Conservation (phyloP, 345 rosid genomes). For the Triadica sebifera region DNA sequence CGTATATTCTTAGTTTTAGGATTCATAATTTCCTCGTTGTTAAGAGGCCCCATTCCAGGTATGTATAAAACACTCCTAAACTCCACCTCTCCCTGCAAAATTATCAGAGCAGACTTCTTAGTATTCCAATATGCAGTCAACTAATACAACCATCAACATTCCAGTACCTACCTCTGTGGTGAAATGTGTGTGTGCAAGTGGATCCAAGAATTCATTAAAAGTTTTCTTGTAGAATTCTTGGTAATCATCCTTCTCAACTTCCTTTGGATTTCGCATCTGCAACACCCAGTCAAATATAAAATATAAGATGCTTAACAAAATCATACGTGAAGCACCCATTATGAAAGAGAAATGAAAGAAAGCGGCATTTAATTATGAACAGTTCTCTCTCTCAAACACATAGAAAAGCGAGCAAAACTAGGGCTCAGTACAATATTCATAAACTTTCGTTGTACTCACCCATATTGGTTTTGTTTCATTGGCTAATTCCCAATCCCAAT, state of each 20-base stretch:
- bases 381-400: background rate
- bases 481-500: constrained; percentile 97
- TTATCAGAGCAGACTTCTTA: constrained; percentile 6
- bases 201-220: constrained; percentile 88
- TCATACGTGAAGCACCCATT: background rate
- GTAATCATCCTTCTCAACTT: constrained; percentile 78
- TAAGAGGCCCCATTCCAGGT: constrained; percentile 98
- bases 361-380: background rate
- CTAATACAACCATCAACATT: background rate
- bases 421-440: background rate
- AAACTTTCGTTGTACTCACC: constrained; percentile 49
- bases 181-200: constrained; percentile 80
- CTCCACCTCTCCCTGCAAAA: constrained; percentile 92
- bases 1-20: constrained; percentile 93
- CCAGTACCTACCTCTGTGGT: constrained; percentile 67
- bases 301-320: background rate
- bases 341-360: too few species aligned
- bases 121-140: constrained; percentile 5
- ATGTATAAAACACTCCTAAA: constrained; percentile 87
- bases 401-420: constrained; percentile 9
- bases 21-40: constrained; percentile 79
- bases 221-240: constrained; percentile 91
- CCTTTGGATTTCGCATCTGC: constrained; percentile 82
- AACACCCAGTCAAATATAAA: background rate
- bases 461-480: constrained; percentile 95